These are phyloP conservation scores for Furcasterigmium sp. DNA, from an alignment of 2,329 filamentous ascomycete species.

Conservation along the genomic window DNA sequence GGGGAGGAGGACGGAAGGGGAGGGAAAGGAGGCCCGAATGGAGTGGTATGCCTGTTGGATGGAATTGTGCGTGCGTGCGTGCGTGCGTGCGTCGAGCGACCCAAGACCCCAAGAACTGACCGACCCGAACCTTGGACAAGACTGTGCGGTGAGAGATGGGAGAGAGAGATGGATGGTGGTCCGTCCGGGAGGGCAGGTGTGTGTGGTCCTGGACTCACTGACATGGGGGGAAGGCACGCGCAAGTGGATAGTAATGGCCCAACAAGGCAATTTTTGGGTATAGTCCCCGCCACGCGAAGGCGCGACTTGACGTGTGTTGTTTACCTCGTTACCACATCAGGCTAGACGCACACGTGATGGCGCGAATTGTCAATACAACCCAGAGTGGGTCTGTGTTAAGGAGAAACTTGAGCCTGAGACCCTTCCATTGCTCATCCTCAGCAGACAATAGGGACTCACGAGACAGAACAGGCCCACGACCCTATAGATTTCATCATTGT, in stretches of 20 bases:
- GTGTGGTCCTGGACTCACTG: neutral
- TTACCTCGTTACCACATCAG: slow-evolving; percentile 9
- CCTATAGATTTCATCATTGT: no score
- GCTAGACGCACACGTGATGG: slow-evolving; percentile 9
- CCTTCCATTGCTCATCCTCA: no score
- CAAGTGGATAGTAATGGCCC: neutral
- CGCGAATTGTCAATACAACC: slow-evolving; percentile 5
- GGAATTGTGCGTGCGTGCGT: neutral
- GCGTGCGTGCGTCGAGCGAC: no score
- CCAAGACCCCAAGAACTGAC: no score
- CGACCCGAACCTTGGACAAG: no score
- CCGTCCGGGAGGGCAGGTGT: neutral
- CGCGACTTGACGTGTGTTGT: slow-evolving; percentile 12
- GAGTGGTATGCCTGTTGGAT: neutral
- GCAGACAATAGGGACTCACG: no score
- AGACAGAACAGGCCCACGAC: no score
- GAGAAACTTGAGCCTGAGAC: neutral
- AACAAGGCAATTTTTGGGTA: slow-evolving; percentile 10
- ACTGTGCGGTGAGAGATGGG: neutral
- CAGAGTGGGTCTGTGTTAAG: neutral
- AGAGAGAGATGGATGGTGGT: neutral
- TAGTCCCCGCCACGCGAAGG: slow-evolving; percentile 8
- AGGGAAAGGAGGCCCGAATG: neutral
- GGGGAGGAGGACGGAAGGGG: neutral
- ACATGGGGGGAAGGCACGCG: slow-evolving; percentile 1